Base-by-base conservation (phyloP, 805 yeast species). In the Candida boleticola region DNA sequence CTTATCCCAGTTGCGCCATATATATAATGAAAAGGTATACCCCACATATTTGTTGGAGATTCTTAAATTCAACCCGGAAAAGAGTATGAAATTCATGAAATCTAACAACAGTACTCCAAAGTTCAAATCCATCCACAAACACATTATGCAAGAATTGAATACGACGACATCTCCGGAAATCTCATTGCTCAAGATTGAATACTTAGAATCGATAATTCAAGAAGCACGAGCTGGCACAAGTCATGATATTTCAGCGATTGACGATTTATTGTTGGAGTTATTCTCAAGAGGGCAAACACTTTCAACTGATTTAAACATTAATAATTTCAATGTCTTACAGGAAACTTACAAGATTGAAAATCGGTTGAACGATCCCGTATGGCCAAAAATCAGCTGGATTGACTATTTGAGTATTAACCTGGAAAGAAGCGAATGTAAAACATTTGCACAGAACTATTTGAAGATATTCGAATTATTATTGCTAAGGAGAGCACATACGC, bases 371-470 rank as follows among this genome's bases (percentile, higher is more conserved):
- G 61, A 59, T 18, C 49, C 58, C 1, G 42, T 43, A 13, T 66
- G 71, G 72, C 72, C 71, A 16, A 66, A 66, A 34, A 48, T 61
- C 6, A 50, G 64, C 21, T 70, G 74, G 74, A 45, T 61, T 7
- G 71, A 66, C 29, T 70, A 57, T 42, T 40, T 70, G 14, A 55
- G 51, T 16, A 39, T 58, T 4, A 53, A 61, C 23, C 45, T 53
- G 37, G 50, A 49, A 19, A 46, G 55, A 31, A 53, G 63, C 22
- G 71, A 63, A 19, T 58, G 64, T 33, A 49, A 46, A 21, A 56
- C 52, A 2, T 57, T 67, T 22, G 45, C 61, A 9, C 52, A 45
- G 9, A 37, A 57, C 5, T 69, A 68, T 38, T 43, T 66, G 21
- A 68, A 70, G 41, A 45, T 63, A 1, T 64, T 46, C 40, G 74